Evolutionary conservation across 805 yeast species (phyloP).

Genomic region (Wickerhamomyces queroliae): DNA sequence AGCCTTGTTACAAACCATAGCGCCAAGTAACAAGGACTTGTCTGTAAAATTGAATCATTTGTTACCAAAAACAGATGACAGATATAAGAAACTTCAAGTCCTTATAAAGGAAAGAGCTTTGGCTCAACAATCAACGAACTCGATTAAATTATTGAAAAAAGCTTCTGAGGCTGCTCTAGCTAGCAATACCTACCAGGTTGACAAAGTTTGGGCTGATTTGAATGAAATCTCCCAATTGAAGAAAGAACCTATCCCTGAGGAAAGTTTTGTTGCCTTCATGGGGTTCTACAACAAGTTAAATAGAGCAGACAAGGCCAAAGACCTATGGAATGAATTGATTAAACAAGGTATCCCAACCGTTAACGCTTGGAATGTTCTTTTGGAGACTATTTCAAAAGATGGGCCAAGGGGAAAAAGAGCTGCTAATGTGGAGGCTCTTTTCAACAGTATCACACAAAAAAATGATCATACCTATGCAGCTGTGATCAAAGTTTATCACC

Average conservation of each 20-base stretch:
- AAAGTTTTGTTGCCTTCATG: conserved; percentile 40
- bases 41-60: conserved; percentile 1
- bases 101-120: conserved; percentile 7
- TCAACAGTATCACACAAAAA: conserved; percentile 30
- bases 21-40: too few relatives aligned
- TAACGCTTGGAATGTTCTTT: conserved; percentile 54
- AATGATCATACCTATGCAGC: conserved; percentile 43
- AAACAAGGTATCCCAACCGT: conserved; percentile 36
- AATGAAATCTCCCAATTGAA: conserved; percentile 21
- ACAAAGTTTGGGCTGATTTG: conserved; percentile 10
- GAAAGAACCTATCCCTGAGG: conserved; percentile 31
- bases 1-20: conserved; percentile 13
- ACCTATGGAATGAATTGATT: conserved; percentile 46
- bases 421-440: conserved; percentile 33
- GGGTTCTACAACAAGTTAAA: conserved; percentile 34
- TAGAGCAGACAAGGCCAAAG: conserved; percentile 30
- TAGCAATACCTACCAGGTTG: conserved; percentile 13
- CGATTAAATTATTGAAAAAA: conserved; percentile 9
- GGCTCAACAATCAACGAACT: conserved; percentile 17
- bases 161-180: conserved; percentile 12
- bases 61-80: conserved; percentile 5
- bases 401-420: conserved; percentile 22
- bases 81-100: conserved; percentile 3
- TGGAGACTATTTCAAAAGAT: conserved; percentile 37
- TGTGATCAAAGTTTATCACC: conserved; percentile 42